Evolutionary conservation across 352 stramenopile genomes (phyloP).

Genomic region (Pythium sukuiense): DNA sequence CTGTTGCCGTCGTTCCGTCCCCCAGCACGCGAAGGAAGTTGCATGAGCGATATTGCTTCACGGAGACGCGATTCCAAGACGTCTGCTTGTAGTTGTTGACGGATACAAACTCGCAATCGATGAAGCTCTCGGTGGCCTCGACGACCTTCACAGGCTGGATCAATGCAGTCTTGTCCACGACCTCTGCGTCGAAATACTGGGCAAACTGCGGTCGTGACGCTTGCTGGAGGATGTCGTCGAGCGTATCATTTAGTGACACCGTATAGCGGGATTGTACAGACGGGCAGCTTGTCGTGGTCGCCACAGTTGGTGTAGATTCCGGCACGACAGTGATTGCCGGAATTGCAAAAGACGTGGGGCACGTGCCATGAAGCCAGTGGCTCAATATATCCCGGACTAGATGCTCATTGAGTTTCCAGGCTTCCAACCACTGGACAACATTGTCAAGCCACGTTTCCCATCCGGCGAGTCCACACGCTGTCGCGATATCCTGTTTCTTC

Average conservation of each 20-base stretch:
- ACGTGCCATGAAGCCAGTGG: constrained; percentile 65
- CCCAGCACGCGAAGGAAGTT: constrained; percentile 52
- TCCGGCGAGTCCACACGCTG: constrained; percentile 21
- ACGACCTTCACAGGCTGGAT: constrained; percentile 44
- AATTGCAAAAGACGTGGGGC: constrained; percentile 40
- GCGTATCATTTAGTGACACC: constrained; percentile 31
- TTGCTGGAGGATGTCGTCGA: constrained; percentile 38
- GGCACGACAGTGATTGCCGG: constrained; percentile 20
- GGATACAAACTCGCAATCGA: constrained; percentile 30
- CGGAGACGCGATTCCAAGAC: constrained; percentile 29
- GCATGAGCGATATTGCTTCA: constrained; percentile 43
- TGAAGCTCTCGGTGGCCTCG: constrained; percentile 40
- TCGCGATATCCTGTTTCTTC: constrained; percentile 30
- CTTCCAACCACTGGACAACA: constrained; percentile 51
- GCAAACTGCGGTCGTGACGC: constrained; percentile 42
- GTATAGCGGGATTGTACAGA: constrained; percentile 25
- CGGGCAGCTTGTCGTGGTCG: constrained; percentile 32
- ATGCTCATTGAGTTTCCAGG: constrained; percentile 56
- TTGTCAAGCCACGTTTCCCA: constrained; percentile 65
- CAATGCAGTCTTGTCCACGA: constrained; percentile 44
- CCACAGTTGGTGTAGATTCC: constrained; percentile 21
- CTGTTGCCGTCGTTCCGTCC: background rate
- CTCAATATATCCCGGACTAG: constrained; percentile 57
- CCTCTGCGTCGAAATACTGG: constrained; percentile 45
- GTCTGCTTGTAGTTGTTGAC: constrained; percentile 32